Percentiles rank a stretch among this genome's conserved stretches.
phyloP scores from a whole-genome alignment of 1,284 basidiomycete genomes.

The Takashimella koratensis region DNA sequence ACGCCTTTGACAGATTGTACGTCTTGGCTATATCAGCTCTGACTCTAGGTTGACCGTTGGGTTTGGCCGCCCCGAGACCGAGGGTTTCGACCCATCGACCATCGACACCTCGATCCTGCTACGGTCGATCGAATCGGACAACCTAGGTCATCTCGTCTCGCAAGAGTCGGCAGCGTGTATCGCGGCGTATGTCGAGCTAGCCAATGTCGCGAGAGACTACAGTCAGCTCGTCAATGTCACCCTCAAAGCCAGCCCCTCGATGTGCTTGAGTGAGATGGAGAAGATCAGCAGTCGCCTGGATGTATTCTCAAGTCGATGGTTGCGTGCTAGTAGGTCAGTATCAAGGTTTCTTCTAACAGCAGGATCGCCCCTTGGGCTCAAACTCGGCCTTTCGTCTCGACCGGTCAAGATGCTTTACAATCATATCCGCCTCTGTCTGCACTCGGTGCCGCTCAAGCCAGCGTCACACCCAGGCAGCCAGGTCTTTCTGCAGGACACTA shows the following conservation, averaged over 20 bases:
- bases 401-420: slow-evolving; percentile 21
- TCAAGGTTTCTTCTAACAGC: background rate
- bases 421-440: slow-evolving; percentile 21
- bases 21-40: background rate
- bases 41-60: slow-evolving; percentile 17
- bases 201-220: slow-evolving; percentile 16
- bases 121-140: background rate
- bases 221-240: slow-evolving; percentile 17
- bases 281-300: slow-evolving; percentile 10
- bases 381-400: slow-evolving; percentile 9
- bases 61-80: slow-evolving; percentile 22
- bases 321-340: slow-evolving; percentile 10
- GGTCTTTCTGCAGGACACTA: slow-evolving; percentile 8
- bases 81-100: slow-evolving; percentile 14
- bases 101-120: slow-evolving; percentile 13
- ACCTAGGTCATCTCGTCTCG: slow-evolving; percentile 3
- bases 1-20: slow-evolving; percentile 23
- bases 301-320: slow-evolving; percentile 15
- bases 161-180: slow-evolving; percentile 15
- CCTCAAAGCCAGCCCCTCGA: slow-evolving; percentile 10
- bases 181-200: slow-evolving; percentile 20
- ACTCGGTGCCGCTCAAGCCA: slow-evolving; percentile 18
- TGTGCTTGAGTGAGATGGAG: slow-evolving; percentile 7
- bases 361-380: slow-evolving; percentile 15
- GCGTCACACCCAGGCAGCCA: slow-evolving; percentile 11